Conservation (phyloP, 108 stramenopile species). For the Asterionellopsis glacialis region DNA sequence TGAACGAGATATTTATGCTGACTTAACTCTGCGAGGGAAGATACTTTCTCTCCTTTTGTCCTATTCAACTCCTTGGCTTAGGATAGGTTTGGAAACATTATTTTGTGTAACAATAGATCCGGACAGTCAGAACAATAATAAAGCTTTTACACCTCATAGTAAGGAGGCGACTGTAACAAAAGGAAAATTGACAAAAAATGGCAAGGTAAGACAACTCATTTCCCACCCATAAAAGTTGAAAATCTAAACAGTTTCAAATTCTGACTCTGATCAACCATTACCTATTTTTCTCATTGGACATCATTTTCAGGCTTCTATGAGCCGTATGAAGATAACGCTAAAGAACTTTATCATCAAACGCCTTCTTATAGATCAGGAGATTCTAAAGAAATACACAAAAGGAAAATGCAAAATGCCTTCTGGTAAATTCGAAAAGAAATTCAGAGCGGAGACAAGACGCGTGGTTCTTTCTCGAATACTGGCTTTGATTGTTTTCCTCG, state of each 20-base stretch:
- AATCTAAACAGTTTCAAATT: no score
- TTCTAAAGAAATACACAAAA: slow-evolving; percentile 61
- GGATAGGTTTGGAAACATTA: slow-evolving; percentile 84
- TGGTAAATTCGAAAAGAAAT: slow-evolving; percentile 62
- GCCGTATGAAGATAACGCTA: slow-evolving; percentile 39
- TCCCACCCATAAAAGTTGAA: no score
- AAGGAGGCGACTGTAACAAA: no score
- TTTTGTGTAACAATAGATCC: slow-evolving; percentile 63
- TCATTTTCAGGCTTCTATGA: slow-evolving; percentile 17
- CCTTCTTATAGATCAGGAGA: slow-evolving; percentile 62
- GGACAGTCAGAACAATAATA: background rate
- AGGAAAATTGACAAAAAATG: slow-evolving; percentile 2
- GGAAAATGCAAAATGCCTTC: slow-evolving; percentile 69
- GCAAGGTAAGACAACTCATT: slow-evolving; percentile 6
- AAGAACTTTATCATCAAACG: slow-evolving; percentile 55
- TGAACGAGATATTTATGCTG: slow-evolving; percentile 82
- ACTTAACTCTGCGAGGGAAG: slow-evolving; percentile 66
- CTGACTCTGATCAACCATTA: background rate
- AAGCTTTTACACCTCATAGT: background rate
- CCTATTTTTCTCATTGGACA: background rate
- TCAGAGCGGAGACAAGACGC: slow-evolving; percentile 52
- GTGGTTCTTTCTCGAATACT: slow-evolving; percentile 65
- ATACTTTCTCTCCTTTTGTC: slow-evolving; percentile 71
- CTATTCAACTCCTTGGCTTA: slow-evolving; percentile 87
- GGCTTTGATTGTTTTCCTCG: slow-evolving; percentile 79